A percentile compares a stretch with the other conserved stretches of the same genome.
These are phyloP conservation scores for Sonneratia caseolaris DNA, from an alignment of 345 rosid genomes.

Conservation along the genomic window DNA sequence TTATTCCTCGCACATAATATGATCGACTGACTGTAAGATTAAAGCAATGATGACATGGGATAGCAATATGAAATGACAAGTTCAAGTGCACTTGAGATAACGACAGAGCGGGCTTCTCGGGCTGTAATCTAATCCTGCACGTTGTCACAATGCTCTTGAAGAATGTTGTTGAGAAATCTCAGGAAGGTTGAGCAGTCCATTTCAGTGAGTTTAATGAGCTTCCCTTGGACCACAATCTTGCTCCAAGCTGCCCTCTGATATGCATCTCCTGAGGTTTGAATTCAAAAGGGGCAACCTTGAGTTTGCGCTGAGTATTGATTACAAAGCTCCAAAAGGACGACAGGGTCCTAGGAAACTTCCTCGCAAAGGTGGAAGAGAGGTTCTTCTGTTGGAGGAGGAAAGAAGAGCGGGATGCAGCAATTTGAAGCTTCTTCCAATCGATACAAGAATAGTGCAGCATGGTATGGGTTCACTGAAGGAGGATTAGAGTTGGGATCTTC, in stretches of 20 bases:
- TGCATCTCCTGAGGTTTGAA: not conserved
- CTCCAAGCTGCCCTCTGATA: not conserved
- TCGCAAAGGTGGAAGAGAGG: conserved; percentile 1
- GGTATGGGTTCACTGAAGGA: too few relatives aligned
- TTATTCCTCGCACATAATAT: too few relatives aligned
- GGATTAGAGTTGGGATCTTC: too few relatives aligned
- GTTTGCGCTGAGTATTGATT: not conserved
- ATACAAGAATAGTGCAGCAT: not conserved
- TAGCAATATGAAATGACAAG: not conserved
- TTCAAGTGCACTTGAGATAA: not conserved
- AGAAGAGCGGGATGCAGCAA: not conserved
- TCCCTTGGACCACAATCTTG: not conserved
- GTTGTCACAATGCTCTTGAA: not conserved
- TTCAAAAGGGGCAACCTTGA: not conserved
- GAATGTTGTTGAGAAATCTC: not conserved
- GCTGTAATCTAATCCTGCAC: not conserved
- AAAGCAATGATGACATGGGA: not conserved
- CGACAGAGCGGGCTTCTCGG: not conserved
- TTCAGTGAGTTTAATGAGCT: not conserved
- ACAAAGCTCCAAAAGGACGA: conserved; percentile 10
- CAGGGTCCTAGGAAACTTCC: conserved; percentile 33
- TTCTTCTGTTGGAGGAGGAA: not conserved
- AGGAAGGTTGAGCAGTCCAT: not conserved
- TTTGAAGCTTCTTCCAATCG: conserved; percentile 1
- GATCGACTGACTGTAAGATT: too few relatives aligned